Conservation (phyloP, 2,329 filamentous ascomycete species). For the Claviceps pusilla region DNA sequence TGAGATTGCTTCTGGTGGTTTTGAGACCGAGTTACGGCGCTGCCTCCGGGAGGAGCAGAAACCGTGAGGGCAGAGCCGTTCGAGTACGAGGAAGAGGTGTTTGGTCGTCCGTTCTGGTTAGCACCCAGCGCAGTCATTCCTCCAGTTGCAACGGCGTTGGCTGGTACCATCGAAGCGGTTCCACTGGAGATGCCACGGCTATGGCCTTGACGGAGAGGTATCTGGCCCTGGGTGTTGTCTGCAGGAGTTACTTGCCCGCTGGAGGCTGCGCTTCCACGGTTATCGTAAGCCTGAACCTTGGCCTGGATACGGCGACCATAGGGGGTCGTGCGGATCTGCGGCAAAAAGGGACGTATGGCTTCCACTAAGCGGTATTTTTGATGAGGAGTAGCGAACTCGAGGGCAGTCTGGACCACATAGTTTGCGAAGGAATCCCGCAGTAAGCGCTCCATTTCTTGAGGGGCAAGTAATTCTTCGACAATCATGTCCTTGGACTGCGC, state of each 20-base stretch:
- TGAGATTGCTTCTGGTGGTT: constrained; percentile 10
- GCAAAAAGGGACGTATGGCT: constrained; percentile 68
- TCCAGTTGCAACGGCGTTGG: constrained; percentile 14
- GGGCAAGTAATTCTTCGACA: constrained; percentile 63
- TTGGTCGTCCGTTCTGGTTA: constrained; percentile 16
- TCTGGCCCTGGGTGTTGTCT: constrained; percentile 39
- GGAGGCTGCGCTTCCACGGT: constrained; percentile 25
- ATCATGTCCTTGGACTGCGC: constrained; percentile 61
- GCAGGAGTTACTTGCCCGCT: constrained; percentile 37
- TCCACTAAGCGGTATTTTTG: constrained; percentile 68
- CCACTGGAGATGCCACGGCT: constrained; percentile 27
- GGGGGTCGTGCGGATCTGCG: constrained; percentile 74
- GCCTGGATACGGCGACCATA: constrained; percentile 87
- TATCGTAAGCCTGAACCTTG: constrained; percentile 59
- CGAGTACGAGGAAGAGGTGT: constrained; percentile 19
- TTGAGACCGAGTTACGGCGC: constrained; percentile 14
- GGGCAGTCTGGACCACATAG: constrained; percentile 93
- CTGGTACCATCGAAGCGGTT: constrained; percentile 21
- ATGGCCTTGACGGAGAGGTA: constrained; percentile 31
- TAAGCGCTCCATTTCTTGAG: constrained; percentile 70
- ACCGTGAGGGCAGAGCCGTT: constrained; percentile 18
- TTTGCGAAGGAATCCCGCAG: constrained; percentile 90
- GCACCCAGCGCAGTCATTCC: constrained; percentile 9
- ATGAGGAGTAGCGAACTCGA: constrained; percentile 65
- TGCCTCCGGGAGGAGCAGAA: constrained; percentile 13